Evolutionary conservation across 495 filamentous ascomycete species (phyloP).

Genomic region (Aspergillus indologenus): DNA sequence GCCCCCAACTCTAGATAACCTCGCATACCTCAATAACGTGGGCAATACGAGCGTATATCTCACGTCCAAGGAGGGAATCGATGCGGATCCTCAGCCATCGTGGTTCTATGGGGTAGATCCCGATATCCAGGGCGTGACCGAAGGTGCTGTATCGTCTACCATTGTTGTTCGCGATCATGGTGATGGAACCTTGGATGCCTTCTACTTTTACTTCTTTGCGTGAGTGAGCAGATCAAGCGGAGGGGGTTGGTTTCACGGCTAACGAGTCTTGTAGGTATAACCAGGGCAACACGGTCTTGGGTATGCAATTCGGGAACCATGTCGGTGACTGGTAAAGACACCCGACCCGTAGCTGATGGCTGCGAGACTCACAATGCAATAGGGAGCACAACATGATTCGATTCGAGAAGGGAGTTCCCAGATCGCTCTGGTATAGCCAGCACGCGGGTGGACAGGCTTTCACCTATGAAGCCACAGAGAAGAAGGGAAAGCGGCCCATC

Average conservation of each 20-base stretch:
- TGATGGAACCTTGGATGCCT: constrained; percentile 55
- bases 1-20: constrained; percentile 53
- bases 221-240: constrained; percentile 24
- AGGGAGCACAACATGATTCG: constrained; percentile 69
- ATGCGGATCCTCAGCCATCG: constrained; percentile 42
- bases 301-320: constrained; percentile 56
- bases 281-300: constrained; percentile 47
- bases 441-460: constrained; percentile 63
- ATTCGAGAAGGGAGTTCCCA: constrained; percentile 55
- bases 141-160: constrained; percentile 42
- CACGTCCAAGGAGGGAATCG: constrained; percentile 56
- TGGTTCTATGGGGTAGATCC: constrained; percentile 54
- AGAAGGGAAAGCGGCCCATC: constrained; percentile 49
- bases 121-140: constrained; percentile 45
- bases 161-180: constrained; percentile 59
- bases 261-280: constrained; percentile 40
- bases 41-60: constrained; percentile 54
- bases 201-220: constrained; percentile 69
- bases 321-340: constrained; percentile 57
- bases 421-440: constrained; percentile 62
- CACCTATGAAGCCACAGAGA: constrained; percentile 53
- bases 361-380: neutral
- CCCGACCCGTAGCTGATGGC: neutral
- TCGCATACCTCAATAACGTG: constrained; percentile 50
- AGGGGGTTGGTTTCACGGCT: neutral